phyloP scores from a whole-genome alignment of 495 filamentous ascomycete species.

The Tuber umbilicatum region DNA sequence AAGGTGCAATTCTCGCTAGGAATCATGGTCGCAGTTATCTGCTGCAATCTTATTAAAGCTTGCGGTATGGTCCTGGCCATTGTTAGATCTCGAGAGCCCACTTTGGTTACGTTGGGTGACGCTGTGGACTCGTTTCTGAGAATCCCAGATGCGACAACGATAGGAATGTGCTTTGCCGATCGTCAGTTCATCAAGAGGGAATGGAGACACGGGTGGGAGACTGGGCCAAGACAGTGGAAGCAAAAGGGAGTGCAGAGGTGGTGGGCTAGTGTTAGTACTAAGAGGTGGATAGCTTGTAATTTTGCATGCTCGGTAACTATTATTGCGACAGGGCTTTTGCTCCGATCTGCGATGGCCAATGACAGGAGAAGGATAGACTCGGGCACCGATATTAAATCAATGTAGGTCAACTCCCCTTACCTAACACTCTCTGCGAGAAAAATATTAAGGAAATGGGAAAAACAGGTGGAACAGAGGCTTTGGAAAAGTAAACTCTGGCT shows the following conservation, averaged over 20 bases:
- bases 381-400: background rate
- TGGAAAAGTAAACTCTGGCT: slow-evolving; percentile 2
- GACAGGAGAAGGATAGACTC: too few species aligned
- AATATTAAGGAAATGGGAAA: too few species aligned
- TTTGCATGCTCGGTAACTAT: background rate
- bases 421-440: background rate
- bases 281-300: slow-evolving; percentile 9
- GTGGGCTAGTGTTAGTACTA: background rate
- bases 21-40: slow-evolving; percentile 46
- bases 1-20: slow-evolving; percentile 45
- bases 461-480: slow-evolving; percentile 10
- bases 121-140: slow-evolving; percentile 15
- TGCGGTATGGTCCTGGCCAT: slow-evolving; percentile 37
- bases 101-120: slow-evolving; percentile 24
- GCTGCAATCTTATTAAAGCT: slow-evolving; percentile 44
- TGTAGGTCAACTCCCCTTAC: background rate
- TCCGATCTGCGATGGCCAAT: background rate
- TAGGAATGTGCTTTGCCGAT: background rate
- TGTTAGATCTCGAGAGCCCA: slow-evolving; percentile 28
- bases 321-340: background rate
- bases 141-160: slow-evolving; percentile 11
- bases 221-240: background rate
- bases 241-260: background rate
- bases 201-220: background rate
- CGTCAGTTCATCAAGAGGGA: background rate